Conservation (phyloP, 345 rosid genomes). For the Salix dunnii region DNA sequence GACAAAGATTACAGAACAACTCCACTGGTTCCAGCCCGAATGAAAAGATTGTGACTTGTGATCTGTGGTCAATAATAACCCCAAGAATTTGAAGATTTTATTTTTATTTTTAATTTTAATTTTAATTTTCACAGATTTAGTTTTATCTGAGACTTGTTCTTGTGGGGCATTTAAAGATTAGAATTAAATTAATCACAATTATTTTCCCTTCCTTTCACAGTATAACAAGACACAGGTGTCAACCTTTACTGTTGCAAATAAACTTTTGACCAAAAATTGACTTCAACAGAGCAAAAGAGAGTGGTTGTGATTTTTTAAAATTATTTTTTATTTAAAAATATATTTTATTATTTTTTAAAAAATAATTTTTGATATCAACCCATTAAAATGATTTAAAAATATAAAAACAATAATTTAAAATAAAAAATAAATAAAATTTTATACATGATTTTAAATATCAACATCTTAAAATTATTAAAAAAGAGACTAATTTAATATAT, state of each 20-base stretch:
- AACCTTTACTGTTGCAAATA: neutral
- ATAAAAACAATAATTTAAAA: no score
- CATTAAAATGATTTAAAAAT: no score
- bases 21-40: neutral
- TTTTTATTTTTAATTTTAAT: no score
- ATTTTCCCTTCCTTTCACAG: neutral
- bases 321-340: no score
- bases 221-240: neutral
- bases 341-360: no score
- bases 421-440: no score
- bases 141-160: neutral
- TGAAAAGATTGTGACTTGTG: neutral
- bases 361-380: no score
- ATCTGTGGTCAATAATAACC: neutral
- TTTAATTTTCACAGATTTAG: neutral
- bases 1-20: neutral
- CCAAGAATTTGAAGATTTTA: neutral
- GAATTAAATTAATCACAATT: neutral
- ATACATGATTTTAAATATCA: no score
- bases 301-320: rapidly evolving
- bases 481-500: no score
- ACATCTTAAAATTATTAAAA: no score
- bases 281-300: neutral
- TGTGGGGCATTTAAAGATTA: neutral
- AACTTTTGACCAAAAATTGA: neutral